These are phyloP conservation scores for Epichloe sibirici DNA, from an alignment of 2,329 filamentous ascomycete species.

Conservation along the genomic window DNA sequence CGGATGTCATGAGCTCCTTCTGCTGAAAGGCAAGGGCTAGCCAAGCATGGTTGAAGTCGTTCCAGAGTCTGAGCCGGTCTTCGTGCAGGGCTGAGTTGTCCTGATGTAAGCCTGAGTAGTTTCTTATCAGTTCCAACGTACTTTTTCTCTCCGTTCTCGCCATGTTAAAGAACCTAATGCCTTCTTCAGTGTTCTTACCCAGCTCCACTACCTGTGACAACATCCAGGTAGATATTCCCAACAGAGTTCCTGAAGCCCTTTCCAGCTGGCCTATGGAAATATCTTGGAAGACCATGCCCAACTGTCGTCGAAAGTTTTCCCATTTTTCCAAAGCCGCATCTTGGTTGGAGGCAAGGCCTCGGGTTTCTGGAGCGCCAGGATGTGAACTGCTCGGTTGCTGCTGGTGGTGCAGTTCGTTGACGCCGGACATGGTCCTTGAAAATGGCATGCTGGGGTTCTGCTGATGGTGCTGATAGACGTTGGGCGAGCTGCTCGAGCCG, in stretches of 20 bases:
- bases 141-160: not conserved
- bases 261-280: constrained; percentile 43
- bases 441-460: constrained; percentile 43
- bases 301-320: constrained; percentile 48
- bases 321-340: constrained; percentile 56
- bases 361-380: constrained; percentile 35
- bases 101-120: constrained; percentile 54
- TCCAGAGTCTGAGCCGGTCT: constrained; percentile 77
- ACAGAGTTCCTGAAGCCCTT: constrained; percentile 38
- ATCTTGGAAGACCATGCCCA: constrained; percentile 58
- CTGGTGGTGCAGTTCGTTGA: constrained; percentile 31
- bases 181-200: constrained; percentile 28
- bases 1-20: constrained; percentile 57
- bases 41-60: constrained; percentile 91
- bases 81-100: constrained; percentile 67
- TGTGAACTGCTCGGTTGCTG: not conserved
- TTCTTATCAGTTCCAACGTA: not conserved
- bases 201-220: constrained; percentile 42
- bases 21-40: constrained; percentile 72
- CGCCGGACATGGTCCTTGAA: constrained; percentile 31
- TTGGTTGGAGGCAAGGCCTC: constrained; percentile 44
- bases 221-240: constrained; percentile 43
- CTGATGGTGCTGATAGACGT: constrained; percentile 57
- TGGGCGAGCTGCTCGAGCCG: constrained; percentile 35
- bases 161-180: not conserved